phyloP scores from a whole-genome alignment of 2,329 filamentous ascomycete genomes.

The Hypoxylon sp. region DNA sequence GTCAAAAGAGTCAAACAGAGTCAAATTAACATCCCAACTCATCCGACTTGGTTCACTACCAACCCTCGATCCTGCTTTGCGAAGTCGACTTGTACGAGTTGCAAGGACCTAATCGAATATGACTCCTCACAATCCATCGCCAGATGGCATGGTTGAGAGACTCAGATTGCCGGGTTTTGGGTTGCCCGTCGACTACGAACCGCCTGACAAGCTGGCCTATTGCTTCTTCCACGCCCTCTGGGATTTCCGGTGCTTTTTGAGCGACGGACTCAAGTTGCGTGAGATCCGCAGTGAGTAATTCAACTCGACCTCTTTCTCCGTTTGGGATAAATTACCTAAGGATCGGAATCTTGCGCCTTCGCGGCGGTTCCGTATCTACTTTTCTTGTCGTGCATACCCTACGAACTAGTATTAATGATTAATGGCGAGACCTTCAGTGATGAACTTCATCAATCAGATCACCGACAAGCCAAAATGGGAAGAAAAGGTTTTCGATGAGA shows the following conservation, averaged over 20 bases:
- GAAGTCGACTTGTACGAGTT: not conserved
- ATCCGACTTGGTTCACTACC: not conserved
- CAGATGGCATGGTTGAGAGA: not conserved
- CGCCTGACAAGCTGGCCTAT: not conserved
- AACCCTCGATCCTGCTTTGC: not conserved
- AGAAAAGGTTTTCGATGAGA: conserved; percentile 43
- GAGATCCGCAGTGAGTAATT: conserved; percentile 34
- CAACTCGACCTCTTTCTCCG: no score
- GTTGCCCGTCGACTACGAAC: conserved; percentile 9
- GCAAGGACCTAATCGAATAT: not conserved
- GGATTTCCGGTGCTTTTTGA: conserved; percentile 4
- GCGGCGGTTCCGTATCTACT: not conserved
- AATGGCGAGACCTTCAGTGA: conserved; percentile 25
- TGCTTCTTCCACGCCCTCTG: conserved; percentile 30
- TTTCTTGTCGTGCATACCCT: not conserved
- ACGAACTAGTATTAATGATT: not conserved
- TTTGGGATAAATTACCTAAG: no score
- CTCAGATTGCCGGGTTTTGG: conserved; percentile 28
- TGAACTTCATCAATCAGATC: conserved; percentile 46
- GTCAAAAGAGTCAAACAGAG: no score
- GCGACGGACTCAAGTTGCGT: conserved; percentile 21
- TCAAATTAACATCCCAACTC: not conserved
- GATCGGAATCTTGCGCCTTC: no score
- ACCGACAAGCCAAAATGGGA: conserved; percentile 50
- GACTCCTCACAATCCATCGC: not conserved